Evolutionary conservation across 2,329 filamentous ascomycete genomes (phyloP), one percentile per base, ranked within the genome.

Genomic region (Cladophialophora exuberans): DNA sequence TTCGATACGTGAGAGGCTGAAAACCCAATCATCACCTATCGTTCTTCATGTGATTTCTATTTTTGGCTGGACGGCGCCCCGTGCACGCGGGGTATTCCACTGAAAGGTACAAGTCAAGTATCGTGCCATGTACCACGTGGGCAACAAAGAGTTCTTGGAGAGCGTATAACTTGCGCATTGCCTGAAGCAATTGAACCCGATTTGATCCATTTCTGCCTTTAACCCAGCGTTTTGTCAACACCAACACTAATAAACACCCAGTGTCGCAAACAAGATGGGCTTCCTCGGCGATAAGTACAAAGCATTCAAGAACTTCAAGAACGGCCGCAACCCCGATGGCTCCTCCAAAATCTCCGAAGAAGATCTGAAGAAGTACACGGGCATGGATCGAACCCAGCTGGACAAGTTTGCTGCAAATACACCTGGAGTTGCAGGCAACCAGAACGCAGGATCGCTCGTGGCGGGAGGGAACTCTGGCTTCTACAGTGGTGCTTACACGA

Each of bases 361-460:
- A n/a, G 56, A 59, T 22, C 15, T 56, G 2, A 44, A 47, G 42
- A 59, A 59, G 26, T 56, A 59, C 28, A 59, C 56, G 3, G 56
- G 56, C 38, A 55, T 36, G 41, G 42, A 47, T 11, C 26, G 43
- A 18, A 36, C 33, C 1, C 47, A 56, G 22, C 49, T 59, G 3
- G 56, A 59, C 26, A 49, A 59, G 7, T 56, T 28, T 15, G 39
- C 56, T 6, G 43, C 38, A 18, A 59, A 47, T 17, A 56, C 56
- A 28, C 56, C 56, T 15, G 56, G 56, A 2, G 56, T 59, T 17
- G 56, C 52, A 20, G 56, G 52, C 3, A 52, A 52, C 22, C 56
- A 59, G 42, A 44, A 44, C 10, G 52, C 56, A 6, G 56, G 56
- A 23, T 48, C 45, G 9, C 11, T 59, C 3, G 52, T 35, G 6